Conservation (phyloP, 169 alveolate genomes). For the Eimeria praecox region DNA sequence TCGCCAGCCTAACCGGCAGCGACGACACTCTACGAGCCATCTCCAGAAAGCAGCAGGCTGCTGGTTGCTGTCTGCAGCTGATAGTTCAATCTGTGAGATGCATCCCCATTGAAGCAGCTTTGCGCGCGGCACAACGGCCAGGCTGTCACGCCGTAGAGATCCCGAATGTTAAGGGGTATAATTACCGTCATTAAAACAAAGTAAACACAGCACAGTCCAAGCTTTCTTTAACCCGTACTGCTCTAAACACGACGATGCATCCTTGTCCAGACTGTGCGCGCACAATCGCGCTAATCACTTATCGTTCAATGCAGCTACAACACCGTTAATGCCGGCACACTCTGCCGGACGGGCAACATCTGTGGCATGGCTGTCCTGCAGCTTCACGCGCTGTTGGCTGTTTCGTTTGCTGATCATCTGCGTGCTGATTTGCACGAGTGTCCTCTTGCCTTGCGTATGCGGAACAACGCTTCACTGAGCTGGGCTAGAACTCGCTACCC, state of each 20-base stretch:
- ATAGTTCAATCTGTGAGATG: too few relatives aligned
- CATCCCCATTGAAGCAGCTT: background rate
- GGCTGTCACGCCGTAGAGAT: background rate
- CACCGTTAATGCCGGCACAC: background rate
- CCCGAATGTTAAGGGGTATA: background rate
- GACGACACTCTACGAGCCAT: background rate
- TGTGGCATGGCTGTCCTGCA: conserved; percentile 11
- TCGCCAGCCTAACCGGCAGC: background rate
- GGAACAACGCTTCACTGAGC: background rate
- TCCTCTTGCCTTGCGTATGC: conserved; percentile 2
- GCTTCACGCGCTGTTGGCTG: conserved; percentile 17
- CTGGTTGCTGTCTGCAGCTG: background rate
- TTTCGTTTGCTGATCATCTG: conserved; percentile 35
- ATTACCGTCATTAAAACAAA: background rate
- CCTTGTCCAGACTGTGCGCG: background rate
- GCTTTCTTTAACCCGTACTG: background rate
- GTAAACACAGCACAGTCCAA: background rate
- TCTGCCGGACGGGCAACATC: background rate
- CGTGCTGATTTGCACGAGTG: conserved; percentile 25
- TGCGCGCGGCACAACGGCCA: background rate
- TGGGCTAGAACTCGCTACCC: background rate
- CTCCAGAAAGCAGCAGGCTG: background rate
- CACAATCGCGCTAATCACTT: background rate
- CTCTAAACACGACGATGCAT: background rate
- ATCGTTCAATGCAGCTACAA: background rate